Base-by-base conservation (phyloP, 495 filamentous ascomycete genomes). In the Neurospora tetrasperma region DNA sequence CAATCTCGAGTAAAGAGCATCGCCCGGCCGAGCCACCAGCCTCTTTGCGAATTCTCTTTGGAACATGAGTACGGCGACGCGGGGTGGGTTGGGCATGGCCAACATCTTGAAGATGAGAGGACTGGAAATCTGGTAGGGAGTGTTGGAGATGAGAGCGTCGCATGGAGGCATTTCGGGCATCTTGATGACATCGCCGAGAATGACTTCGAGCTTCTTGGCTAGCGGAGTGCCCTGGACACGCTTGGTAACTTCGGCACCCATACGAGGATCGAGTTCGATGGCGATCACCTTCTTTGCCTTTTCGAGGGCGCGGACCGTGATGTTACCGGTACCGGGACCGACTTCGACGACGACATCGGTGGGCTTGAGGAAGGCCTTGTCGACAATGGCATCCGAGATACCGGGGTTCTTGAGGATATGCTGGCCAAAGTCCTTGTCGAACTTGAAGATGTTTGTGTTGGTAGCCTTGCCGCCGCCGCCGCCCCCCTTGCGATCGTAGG, bases 391-490 rank as follows among this genome's bases (percentile, higher is more conserved):
- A 79, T 94, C 89, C 20, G 94, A 93, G 72, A 98, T 93, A 73
- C 93, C 94, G 20, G 94, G 94, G 82, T 98, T 98, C 84, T 97
- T 97, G 76, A 98, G 86, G 71, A 98, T 93, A 82, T 98, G 95
- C 84, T 98, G 95, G 74, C 95, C 83, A 69, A 80, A 81, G 73
- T 85, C 83, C 73, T 83, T 84, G 79, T 84, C 84, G 80, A 88
- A 88, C 75, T 87, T 87, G 87, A 97, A 98, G 82, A 97, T 91
- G 77, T 92, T 93, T 83, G 96, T 91, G 74, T 87, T 89, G 44
- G 85, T 82, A 40, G 86, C 27, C 70, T 54, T 83, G 35, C 83
- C 81, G 80, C 71, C 83, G 80, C 71, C 83, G 77, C 76, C 44
- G 75, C 74, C 7, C 42, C 78, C 73, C 78, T 85, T 74, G 74